Percentiles rank a stretch among this genome's conserved stretches.
Evolutionary conservation across 1,284 basidiomycete genomes (phyloP).

Genomic region (Trichosporon asahii): DNA sequence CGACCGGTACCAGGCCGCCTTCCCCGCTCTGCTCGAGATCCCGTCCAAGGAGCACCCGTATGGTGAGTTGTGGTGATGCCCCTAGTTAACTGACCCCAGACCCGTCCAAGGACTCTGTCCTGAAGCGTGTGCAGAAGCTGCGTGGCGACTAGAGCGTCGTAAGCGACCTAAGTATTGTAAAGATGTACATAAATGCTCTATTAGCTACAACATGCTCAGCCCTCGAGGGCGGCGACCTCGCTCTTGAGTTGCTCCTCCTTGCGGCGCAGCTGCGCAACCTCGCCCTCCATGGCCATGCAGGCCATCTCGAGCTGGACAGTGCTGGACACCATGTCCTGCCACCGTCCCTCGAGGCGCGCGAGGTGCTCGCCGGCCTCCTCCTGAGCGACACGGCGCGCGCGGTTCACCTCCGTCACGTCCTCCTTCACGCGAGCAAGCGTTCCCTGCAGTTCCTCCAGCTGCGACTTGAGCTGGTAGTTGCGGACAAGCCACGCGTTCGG

Average conservation of each 20-base stretch:
- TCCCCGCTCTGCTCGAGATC: conserved; percentile 95
- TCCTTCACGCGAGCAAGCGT: conserved; percentile 69
- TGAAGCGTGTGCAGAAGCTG: conserved; percentile 96
- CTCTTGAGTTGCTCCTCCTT: conserved; percentile 40
- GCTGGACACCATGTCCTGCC: conserved; percentile 47
- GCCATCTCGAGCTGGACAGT: conserved; percentile 52
- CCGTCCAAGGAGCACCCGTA: conserved; percentile 74
- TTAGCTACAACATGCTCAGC: conserved; percentile 11
- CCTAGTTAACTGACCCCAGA: conserved; percentile 57
- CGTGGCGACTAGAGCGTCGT: conserved; percentile 65
- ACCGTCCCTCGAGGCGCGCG: conserved; percentile 42
- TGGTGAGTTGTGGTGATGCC: conserved; percentile 55
- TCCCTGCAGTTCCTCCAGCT: conserved; percentile 68
- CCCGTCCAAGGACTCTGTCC: conserved; percentile 91
- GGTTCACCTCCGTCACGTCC: conserved; percentile 74
- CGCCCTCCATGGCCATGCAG: conserved; percentile 46
- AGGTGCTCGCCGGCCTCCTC: conserved; percentile 48
- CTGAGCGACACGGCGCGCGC: conserved; percentile 71
- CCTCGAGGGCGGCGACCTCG: conserved; percentile 43
- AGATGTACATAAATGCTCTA: conserved; percentile 33
- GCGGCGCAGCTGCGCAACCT: conserved; percentile 41
- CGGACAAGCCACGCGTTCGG: conserved; percentile 86
- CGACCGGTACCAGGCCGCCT: conserved; percentile 91
- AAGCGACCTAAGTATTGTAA: background rate
- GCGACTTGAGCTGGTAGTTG: conserved; percentile 79